These are phyloP conservation scores for Melanomma pulvis-pyrius DNA, from an alignment of 495 filamentous ascomycete species.

Conservation along the genomic window DNA sequence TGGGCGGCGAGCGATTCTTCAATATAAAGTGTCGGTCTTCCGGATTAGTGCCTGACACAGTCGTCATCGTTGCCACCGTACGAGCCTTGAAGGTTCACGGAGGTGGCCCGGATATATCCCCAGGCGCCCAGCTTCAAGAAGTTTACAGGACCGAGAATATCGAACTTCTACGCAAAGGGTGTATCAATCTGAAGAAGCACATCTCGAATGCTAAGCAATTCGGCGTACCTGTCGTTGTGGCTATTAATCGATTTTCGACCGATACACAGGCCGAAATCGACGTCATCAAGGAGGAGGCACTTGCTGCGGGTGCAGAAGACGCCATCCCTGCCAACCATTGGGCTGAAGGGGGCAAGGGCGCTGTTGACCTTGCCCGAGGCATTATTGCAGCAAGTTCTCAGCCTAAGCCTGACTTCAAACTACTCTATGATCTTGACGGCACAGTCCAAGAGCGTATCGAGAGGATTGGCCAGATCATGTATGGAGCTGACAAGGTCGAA, in stretches of 20 bases:
- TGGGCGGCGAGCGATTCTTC: constrained; percentile 99
- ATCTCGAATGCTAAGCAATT: constrained; percentile 84
- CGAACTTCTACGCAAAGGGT: constrained; percentile 84
- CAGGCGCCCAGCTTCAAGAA: constrained; percentile 77
- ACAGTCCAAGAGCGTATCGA: constrained; percentile 89
- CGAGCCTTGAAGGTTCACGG: constrained; percentile 96
- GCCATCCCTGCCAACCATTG: constrained; percentile 95
- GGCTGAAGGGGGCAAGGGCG: constrained; percentile 92
- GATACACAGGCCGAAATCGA: constrained; percentile 93
- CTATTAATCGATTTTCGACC: constrained; percentile 93
- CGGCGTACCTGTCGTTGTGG: constrained; percentile 93
- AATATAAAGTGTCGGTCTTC: constrained; percentile 99
- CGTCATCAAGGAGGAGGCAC: constrained; percentile 83
- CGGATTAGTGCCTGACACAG: constrained; percentile 86
- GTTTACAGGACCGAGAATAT: constrained; percentile 93
- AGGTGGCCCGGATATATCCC: constrained; percentile 86
- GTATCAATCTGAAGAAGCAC: constrained; percentile 92
- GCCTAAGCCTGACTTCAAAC: constrained; percentile 79
- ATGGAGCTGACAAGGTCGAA: constrained; percentile 86
- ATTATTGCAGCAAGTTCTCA: constrained; percentile 82
- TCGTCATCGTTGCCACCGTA: constrained; percentile 93
- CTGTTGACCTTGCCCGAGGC: constrained; percentile 83
- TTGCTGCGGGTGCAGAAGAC: constrained; percentile 90
- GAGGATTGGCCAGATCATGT: constrained; percentile 88
- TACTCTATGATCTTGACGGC: constrained; percentile 80